Base-by-base conservation (phyloP, 169 alveolate genomes). In the Plasmodium sp. region DNA sequence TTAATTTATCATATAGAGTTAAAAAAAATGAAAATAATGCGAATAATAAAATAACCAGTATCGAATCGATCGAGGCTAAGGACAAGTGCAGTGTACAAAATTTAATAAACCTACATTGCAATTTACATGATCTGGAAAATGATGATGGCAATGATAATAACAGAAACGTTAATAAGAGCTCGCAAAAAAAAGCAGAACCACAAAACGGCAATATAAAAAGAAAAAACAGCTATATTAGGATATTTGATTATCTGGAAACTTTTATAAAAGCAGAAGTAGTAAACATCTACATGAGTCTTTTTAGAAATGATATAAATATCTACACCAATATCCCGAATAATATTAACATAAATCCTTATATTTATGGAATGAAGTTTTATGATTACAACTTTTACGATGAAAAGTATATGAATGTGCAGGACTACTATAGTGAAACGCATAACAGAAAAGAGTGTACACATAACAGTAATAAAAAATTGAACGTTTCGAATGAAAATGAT, bases 341-440 rank as follows among this genome's bases (percentile, higher is more conserved):
- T 75, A 54, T 39, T 85, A 75, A 85, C 56, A 85, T 85, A 74
- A 85, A 85, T 85, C 93, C 93, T 7, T 85, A 85, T 45, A 45
- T 85, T 36, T 85, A 85, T 58, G 86, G 93, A 85, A 85, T 85
- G 93, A 85, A 74, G 14, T 85, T 85, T 85, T 85, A 85, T 79
- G 93, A 85, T 85, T 85, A 85, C 93, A 85, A 85, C 48, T 85
- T 85, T 85, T 85, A 85, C 72, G 85, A 85, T 75, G 85, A 85
- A 34, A 85, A 85, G 45, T 85, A 85, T 77, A 74, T 41, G 84
- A 85, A 85, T 58, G 79, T 85, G 36, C 93, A 85, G 34, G 85
- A 85, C 62, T 48, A 75, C 75, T 85, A 73, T 85, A 51, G 36
- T 85, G 51, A 34, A 75, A 39, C 67, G 74, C 34, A 4, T 71